Evolutionary conservation across 345 rosid genomes (phyloP).

Genomic region (Gossypium herbaceum): DNA sequence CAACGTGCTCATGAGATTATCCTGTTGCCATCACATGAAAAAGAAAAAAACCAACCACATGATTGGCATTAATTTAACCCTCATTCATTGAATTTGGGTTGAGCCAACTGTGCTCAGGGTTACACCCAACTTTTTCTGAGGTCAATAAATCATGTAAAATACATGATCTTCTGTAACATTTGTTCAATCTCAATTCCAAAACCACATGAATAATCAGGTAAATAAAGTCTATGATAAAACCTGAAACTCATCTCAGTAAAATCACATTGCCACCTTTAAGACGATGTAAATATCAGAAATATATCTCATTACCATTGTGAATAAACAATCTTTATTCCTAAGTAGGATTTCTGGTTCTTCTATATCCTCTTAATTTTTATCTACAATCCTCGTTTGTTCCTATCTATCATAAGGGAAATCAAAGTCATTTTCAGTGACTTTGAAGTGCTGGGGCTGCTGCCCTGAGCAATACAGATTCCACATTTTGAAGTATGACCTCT

Average conservation of each 20-base stretch:
- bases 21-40: neutral
- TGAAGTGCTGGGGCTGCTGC: conserved; percentile 73
- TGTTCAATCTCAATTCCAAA: neutral
- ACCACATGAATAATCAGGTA: neutral
- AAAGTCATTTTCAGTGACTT: conserved; percentile 66
- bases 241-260: neutral
- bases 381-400: conserved; percentile 35
- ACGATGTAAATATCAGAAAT: neutral
- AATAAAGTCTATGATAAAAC: neutral
- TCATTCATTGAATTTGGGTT: neutral
- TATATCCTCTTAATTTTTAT: conserved; percentile 31
- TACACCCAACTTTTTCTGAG: neutral
- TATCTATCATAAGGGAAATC: conserved; percentile 70
- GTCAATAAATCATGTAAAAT: neutral
- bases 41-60: neutral
- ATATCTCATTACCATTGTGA: neutral
- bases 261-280: neutral
- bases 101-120: too few relatives aligned
- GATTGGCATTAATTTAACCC: neutral
- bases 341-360: neutral
- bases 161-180: neutral
- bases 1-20: neutral
- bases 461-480: conserved; percentile 83
- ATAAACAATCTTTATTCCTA: neutral
- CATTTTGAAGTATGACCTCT: conserved; percentile 88